A percentile compares a stretch with the other conserved stretches of the same genome.
phyloP scores from a whole-genome alignment of 495 filamentous ascomycete genomes.

The Penicillium simplicissimum region DNA sequence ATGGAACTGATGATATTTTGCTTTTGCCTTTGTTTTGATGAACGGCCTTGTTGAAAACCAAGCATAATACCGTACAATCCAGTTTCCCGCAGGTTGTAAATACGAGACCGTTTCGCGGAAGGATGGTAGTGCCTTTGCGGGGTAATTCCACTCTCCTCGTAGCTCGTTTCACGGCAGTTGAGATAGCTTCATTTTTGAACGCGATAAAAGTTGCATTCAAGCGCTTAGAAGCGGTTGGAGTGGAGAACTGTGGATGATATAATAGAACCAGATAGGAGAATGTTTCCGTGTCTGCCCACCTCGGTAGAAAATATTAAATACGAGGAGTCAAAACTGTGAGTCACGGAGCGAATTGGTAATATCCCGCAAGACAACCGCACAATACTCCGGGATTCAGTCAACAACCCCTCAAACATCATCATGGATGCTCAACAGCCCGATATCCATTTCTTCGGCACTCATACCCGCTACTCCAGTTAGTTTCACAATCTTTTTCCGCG shows the following conservation, averaged over 20 bases:
- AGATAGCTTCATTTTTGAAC: neutral
- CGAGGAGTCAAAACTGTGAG: neutral
- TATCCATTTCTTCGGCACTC: conserved; percentile 35
- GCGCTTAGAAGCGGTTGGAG: neutral
- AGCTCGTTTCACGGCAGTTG: neutral
- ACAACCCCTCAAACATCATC: neutral
- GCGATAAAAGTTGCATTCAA: neutral
- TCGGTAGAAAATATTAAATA: neutral
- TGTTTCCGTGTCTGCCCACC: neutral
- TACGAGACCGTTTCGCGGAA: neutral
- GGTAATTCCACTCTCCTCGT: neutral
- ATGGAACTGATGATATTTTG: neutral
- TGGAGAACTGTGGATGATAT: neutral
- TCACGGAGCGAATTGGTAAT: neutral
- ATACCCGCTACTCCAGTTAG: conserved; percentile 41
- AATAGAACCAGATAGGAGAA: neutral
- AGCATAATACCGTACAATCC: neutral
- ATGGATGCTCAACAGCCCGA: conserved; percentile 22
- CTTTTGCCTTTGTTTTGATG: neutral
- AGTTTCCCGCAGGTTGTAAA: neutral
- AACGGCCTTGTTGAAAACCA: neutral
- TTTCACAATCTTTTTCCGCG: neutral
- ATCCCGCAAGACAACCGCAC: neutral
- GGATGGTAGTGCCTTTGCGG: neutral
- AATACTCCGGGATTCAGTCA: neutral